Base-by-base conservation (phyloP, 371 early-diverging fungal genomes). In the Capillidium heterosporum region DNA sequence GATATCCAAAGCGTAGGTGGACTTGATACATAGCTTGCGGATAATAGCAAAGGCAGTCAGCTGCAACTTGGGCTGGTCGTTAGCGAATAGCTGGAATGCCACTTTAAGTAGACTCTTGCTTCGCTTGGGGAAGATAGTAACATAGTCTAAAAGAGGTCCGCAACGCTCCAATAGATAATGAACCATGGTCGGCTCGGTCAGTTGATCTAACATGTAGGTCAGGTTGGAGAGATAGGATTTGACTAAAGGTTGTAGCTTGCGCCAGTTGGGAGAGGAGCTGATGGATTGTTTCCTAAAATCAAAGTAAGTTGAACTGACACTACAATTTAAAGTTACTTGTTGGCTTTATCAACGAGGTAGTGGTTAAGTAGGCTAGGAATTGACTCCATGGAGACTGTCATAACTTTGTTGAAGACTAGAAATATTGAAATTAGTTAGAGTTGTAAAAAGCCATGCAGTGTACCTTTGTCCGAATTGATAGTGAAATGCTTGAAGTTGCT, bases 101-200 rank as follows among this genome's bases (percentile, higher is more conserved):
- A 81, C 84, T 67, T 84, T 85, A 58, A 91, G 66, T 29, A 82
- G 83, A 28, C 84, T 84, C 62, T 84, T 87, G 7, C 81, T 73
- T 29, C 76, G 62, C 63, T 82, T 83, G 26, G 82, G 81, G 67
- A 85, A 87, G 56, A 85, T 83, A n/a, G 76, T 81, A 66, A 85
- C 80, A 61, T 88, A 89, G 2, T 70, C 66, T 19, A 82, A 76
- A 52, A 72, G 67, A 52, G 78, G 74, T 67, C 88, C 85, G 2
- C 85, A 77, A 65, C 90, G 83, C 56, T 82, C 76, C 47, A 91
- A 65, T 39, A 89, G 71, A 63, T 84, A 81, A 62, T 81, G 75
- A 47, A 86, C 67, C 84, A 94, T 88, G 52, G 75, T 76, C 29
- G 77, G 62, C 55, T 90, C 90, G 23, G 91, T 82, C 67, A 88